A percentile compares a stretch with the other conserved stretches of the same genome.
phyloP scores from a whole-genome alignment of 768 basidiomycete species.

The Calvatia gigantea region DNA sequence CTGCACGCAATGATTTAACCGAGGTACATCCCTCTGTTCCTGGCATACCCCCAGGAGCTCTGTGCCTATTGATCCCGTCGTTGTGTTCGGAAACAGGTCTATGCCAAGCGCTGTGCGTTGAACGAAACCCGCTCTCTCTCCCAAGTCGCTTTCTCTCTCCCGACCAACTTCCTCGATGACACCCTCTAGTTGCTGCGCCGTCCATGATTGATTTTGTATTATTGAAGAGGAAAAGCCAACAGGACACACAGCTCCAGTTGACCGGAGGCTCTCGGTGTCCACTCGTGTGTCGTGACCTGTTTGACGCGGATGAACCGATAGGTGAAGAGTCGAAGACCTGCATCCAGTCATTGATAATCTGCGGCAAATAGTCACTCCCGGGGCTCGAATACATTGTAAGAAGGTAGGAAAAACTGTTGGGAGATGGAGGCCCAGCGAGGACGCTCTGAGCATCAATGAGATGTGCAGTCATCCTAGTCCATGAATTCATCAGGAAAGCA shows the following conservation, averaged over 20 bases:
- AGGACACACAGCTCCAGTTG: background rate
- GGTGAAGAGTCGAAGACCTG: background rate
- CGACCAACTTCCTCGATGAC: background rate
- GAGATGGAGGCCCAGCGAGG: constrained; percentile 65
- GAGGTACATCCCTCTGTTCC: background rate
- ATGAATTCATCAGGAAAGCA: background rate
- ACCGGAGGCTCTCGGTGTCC: constrained; percentile 3
- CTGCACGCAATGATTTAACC: background rate
- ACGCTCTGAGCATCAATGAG: constrained; percentile 82
- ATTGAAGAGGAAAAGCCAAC: background rate
- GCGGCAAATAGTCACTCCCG: constrained; percentile 1
- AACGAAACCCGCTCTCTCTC: background rate
- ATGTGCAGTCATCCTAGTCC: constrained; percentile 66
- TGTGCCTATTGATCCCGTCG: background rate
- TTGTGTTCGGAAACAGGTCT: background rate
- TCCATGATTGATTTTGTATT: background rate
- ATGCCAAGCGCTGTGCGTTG: background rate
- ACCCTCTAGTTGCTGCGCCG: background rate
- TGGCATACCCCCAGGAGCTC: background rate
- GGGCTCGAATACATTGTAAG: constrained; percentile 20
- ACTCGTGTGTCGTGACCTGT: background rate
- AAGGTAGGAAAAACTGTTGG: constrained; percentile 29
- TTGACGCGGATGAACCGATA: background rate
- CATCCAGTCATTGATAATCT: background rate
- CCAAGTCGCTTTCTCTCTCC: background rate